Evolutionary conservation across 2,329 filamentous ascomycete genomes (phyloP).

Genomic region (Claviceps humidiphila): DNA sequence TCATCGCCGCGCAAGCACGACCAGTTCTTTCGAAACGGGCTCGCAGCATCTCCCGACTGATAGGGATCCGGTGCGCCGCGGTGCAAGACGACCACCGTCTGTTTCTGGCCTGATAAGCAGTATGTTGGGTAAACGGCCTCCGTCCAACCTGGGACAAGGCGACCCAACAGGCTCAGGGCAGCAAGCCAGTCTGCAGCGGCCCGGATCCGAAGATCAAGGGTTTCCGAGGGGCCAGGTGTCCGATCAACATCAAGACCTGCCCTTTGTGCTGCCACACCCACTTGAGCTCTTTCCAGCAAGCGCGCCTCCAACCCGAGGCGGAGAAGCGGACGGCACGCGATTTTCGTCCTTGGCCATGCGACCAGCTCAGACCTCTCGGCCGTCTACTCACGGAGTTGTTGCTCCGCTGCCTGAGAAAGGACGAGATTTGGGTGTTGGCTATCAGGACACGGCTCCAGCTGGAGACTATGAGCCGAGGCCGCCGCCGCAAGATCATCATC

Average conservation of each 20-base stretch:
- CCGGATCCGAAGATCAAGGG: neutral
- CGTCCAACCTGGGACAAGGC: conserved; percentile 8
- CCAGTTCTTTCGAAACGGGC: conserved; percentile 9
- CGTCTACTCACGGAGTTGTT: neutral
- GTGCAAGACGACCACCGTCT: conserved; percentile 14
- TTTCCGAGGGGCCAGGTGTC: neutral
- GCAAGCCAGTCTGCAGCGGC: neutral
- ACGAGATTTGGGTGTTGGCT: neutral
- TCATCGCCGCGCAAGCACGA: conserved; percentile 11
- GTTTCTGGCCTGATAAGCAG: conserved; percentile 17
- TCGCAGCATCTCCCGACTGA: conserved; percentile 7
- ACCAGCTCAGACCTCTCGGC: neutral
- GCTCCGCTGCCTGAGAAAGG: neutral
- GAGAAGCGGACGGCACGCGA: neutral
- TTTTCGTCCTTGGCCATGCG: neutral
- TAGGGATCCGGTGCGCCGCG: conserved; percentile 11
- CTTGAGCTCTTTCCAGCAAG: neutral
- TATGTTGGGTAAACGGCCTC: conserved; percentile 13
- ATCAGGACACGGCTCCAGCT: neutral
- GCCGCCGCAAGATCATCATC: neutral
- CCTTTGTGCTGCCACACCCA: neutral
- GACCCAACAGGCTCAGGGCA: neutral
- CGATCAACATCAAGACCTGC: neutral
- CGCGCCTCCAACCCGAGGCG: neutral
- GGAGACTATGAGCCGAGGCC: neutral